Percentiles rank a stretch among this genome's conserved stretches.
These are phyloP conservation scores for Trichoderma afroharzianum DNA, from an alignment of 2,329 filamentous ascomycete genomes.

Conservation along the genomic window DNA sequence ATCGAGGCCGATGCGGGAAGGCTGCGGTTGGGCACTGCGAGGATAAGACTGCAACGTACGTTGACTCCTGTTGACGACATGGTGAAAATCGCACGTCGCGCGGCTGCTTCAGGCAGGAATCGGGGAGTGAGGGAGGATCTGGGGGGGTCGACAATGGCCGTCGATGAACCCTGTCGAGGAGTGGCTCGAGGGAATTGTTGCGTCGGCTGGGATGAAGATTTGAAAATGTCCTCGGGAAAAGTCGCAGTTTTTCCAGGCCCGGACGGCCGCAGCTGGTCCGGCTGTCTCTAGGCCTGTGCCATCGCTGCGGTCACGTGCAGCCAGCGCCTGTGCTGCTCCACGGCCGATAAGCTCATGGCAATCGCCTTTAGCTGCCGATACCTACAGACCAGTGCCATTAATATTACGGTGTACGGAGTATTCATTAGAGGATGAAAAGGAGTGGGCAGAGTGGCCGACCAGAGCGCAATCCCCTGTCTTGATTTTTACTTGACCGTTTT, in stretches of 20 bases:
- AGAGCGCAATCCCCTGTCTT: neutral
- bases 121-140: constrained; percentile 34
- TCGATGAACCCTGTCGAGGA: constrained; percentile 43
- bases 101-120: constrained; percentile 37
- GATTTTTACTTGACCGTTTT: neutral
- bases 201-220: constrained; percentile 39
- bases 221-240: constrained; percentile 45
- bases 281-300: constrained; percentile 18
- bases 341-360: constrained; percentile 13
- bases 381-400: neutral
- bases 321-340: constrained; percentile 2
- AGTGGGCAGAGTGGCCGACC: neutral
- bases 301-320: constrained; percentile 9
- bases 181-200: constrained; percentile 39
- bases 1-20: constrained; percentile 17
- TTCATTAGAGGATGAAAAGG: neutral
- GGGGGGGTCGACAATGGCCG: constrained; percentile 37
- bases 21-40: constrained; percentile 19
- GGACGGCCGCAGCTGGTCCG: constrained; percentile 33
- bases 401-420: constrained; percentile 4
- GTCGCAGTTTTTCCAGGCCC: constrained; percentile 43
- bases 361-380: constrained; percentile 2
- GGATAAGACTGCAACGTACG: constrained; percentile 42
- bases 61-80: constrained; percentile 70
- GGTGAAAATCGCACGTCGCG: constrained; percentile 43